phyloP scores from a whole-genome alignment of 106 monocot species.

The Phalaenopsis aphrodite region DNA sequence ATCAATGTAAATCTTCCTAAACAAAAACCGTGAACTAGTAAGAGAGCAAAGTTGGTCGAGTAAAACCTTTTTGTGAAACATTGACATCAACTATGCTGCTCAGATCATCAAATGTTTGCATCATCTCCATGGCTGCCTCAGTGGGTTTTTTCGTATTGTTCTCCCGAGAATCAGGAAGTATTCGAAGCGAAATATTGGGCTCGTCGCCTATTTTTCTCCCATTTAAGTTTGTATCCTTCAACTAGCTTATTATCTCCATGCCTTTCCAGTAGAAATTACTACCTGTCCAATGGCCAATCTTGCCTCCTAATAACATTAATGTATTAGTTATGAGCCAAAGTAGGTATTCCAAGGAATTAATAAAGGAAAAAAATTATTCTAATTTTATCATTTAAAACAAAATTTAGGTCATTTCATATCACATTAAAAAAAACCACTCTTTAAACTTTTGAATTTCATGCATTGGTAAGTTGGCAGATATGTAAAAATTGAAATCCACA shows the following conservation, averaged over 20 bases:
- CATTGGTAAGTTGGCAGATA: no score
- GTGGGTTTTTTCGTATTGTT: not conserved
- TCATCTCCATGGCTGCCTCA: not conserved
- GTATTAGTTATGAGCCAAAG: not conserved
- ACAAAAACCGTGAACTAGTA: not conserved
- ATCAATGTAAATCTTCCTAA: not conserved
- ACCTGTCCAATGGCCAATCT: slow-evolving; percentile 77
- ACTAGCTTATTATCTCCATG: slow-evolving; percentile 25
- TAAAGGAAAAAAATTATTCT: not conserved
- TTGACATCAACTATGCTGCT: not conserved
- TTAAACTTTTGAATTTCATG: no score
- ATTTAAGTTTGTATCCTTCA: slow-evolving; percentile 56
- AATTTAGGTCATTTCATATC: not conserved
- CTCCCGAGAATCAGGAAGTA: slow-evolving; percentile 42
- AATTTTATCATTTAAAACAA: not conserved
- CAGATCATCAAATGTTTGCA: slow-evolving; percentile 6
- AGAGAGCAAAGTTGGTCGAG: slow-evolving; percentile 24
- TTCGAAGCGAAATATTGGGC: slow-evolving; percentile 33
- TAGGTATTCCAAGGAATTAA: not conserved
- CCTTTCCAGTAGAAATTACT: slow-evolving; percentile 62
- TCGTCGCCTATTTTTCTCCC: slow-evolving; percentile 42
- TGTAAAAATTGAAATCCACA: no score
- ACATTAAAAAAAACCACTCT: no score
- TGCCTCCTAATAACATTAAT: slow-evolving; percentile 43
- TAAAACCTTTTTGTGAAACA: slow-evolving; percentile 17